Percentiles rank a stretch among this genome's conserved stretches.
These are phyloP conservation scores for Brassica juncea DNA, from an alignment of 345 rosid genomes.

Conservation along the genomic window DNA sequence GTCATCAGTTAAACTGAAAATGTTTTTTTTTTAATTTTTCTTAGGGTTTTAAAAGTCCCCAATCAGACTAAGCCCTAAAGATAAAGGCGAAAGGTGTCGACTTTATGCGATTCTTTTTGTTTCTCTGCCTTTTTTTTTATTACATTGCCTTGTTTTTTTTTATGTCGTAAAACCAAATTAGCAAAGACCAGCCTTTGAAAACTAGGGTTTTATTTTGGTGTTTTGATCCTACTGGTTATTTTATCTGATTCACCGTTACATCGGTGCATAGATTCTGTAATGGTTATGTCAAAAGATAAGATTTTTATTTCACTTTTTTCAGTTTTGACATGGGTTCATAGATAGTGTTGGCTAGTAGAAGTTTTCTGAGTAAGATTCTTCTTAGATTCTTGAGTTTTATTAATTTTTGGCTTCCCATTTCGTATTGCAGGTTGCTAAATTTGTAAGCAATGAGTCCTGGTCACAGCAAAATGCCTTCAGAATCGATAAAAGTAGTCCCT, in stretches of 20 bases:
- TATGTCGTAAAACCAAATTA: not conserved
- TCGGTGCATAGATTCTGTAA: not conserved
- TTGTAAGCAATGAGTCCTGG: constrained; percentile 22
- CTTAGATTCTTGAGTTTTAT: constrained; percentile 1
- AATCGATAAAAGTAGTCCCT: constrained; percentile 39
- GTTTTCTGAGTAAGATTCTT: constrained; percentile 1
- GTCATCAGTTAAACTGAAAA: constrained; percentile 9
- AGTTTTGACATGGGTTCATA: not conserved
- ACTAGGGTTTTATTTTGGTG: not conserved
- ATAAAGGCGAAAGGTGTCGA: not conserved
- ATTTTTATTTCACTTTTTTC: not conserved
- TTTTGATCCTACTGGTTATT: not conserved
- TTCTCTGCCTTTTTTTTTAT: not conserved
- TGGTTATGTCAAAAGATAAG: not conserved
- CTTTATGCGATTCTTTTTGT: not conserved
- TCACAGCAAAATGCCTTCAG: constrained; percentile 14
- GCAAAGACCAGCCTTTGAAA: not conserved
- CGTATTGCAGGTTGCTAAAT: constrained; percentile 4
- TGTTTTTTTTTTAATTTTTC: not conserved
- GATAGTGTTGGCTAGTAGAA: not conserved
- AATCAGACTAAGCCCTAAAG: not conserved
- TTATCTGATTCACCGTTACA: not conserved
- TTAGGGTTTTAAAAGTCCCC: not conserved
- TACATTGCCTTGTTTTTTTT: not conserved
- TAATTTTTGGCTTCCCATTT: not conserved